Percentiles rank a stretch among this genome's conserved stretches.
These are phyloP conservation scores for Rhizophagus sp. DNA, from an alignment of 192 early-diverging fungal genomes.

Conservation along the genomic window DNA sequence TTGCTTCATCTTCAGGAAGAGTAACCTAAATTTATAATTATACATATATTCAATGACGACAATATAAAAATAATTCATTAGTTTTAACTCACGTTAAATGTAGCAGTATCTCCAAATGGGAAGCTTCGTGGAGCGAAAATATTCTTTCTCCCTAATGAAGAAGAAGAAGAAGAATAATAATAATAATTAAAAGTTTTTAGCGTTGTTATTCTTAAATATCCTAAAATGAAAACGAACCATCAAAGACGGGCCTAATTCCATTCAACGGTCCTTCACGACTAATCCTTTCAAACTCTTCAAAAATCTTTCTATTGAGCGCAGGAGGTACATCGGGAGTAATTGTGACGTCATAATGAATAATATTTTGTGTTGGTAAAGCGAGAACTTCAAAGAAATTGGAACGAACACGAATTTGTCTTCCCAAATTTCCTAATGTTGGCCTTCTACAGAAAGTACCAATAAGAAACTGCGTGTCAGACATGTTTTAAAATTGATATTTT, in stretches of 20 bases:
- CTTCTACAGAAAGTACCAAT: slow-evolving; percentile 4
- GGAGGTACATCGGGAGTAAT: slow-evolving; percentile 77
- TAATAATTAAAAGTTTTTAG: not conserved
- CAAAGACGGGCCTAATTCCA: slow-evolving; percentile 71
- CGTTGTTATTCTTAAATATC: not conserved
- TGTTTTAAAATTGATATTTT: not conserved
- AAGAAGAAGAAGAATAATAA: not conserved
- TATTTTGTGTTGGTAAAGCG: slow-evolving; percentile 56
- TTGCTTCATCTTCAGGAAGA: slow-evolving; percentile 36
- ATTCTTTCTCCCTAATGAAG: slow-evolving; percentile 52
- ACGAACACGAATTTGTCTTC: slow-evolving; percentile 45
- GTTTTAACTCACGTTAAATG: slow-evolving; percentile 53
- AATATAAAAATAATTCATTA: not conserved
- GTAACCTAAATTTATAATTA: slow-evolving; percentile 33
- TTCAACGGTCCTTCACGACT: slow-evolving; percentile 53
- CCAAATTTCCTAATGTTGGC: slow-evolving; percentile 46
- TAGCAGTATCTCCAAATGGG: slow-evolving; percentile 47
- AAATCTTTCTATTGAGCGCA: slow-evolving; percentile 69
- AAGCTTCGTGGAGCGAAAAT: slow-evolving; percentile 63
- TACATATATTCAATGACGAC: not conserved
- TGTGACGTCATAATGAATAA: slow-evolving; percentile 86
- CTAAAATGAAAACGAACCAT: slow-evolving; percentile 39
- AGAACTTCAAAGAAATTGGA: slow-evolving; percentile 80
- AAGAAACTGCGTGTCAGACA: not conserved
- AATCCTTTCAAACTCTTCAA: slow-evolving; percentile 56